Percentiles rank a stretch among this genome's conserved stretches.
phyloP scores from a whole-genome alignment of 2,329 filamentous ascomycete genomes.

The Myriosclerotinia scirpicola region DNA sequence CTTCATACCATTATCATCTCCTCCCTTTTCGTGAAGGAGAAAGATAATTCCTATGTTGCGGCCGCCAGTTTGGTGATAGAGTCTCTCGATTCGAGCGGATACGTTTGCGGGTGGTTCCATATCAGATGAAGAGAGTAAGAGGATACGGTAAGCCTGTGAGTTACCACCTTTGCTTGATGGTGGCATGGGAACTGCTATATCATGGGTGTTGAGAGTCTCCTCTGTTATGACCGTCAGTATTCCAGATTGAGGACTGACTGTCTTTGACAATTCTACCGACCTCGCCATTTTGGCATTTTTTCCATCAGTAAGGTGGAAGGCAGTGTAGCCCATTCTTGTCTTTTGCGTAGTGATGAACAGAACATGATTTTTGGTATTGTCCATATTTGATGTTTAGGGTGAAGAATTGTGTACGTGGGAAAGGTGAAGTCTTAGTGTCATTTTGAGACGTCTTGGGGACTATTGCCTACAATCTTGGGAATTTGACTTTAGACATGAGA shows the following conservation, averaged over 20 bases:
- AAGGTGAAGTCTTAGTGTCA: background rate
- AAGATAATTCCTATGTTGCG: constrained; percentile 39
- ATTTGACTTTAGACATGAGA: background rate
- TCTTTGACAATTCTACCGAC: constrained; percentile 27
- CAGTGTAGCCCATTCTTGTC: constrained; percentile 36
- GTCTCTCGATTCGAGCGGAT: constrained; percentile 38
- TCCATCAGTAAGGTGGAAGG: constrained; percentile 34
- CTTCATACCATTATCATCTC: constrained; percentile 31
- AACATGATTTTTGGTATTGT: constrained; percentile 34
- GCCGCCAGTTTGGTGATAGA: constrained; percentile 39
- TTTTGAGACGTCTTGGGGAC: background rate
- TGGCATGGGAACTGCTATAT: constrained; percentile 36
- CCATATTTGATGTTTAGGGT: background rate
- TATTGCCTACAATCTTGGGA: background rate
- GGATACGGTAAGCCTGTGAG: constrained; percentile 33
- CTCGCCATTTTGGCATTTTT: constrained; percentile 38
- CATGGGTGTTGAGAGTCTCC: constrained; percentile 35
- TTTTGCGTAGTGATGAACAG: constrained; percentile 38
- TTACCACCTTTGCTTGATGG: constrained; percentile 20
- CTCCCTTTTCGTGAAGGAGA: constrained; percentile 34
- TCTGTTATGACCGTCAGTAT: constrained; percentile 31
- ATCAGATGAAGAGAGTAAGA: constrained; percentile 38
- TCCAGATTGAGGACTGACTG: background rate
- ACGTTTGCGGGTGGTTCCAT: constrained; percentile 23
- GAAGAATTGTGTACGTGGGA: background rate